phyloP scores from a whole-genome alignment of 805 yeast genomes.

The Lipomyces spencermartinsiae region DNA sequence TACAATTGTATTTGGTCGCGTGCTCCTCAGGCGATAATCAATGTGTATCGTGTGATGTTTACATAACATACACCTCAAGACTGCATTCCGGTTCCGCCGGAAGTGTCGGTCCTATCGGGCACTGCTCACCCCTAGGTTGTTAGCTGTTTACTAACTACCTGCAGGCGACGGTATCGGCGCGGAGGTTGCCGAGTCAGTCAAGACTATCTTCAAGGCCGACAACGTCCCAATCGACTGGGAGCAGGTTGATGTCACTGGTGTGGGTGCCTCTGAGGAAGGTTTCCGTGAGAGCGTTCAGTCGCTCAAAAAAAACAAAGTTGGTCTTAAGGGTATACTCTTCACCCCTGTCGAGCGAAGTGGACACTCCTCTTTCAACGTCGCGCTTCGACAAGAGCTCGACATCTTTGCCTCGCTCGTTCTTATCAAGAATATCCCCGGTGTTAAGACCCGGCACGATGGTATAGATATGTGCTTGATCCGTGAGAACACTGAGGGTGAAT shows the following conservation, averaged over 20 bases:
- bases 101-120: neutral
- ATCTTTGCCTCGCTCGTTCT: slow-evolving; percentile 94
- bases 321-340: slow-evolving; percentile 93
- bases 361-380: slow-evolving; percentile 89
- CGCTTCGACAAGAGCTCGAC: slow-evolving; percentile 93
- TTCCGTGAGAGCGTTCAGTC: slow-evolving; percentile 67
- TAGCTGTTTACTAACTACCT: neutral
- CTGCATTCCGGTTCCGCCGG: neutral
- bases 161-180: slow-evolving; percentile 96
- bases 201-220: slow-evolving; percentile 84
- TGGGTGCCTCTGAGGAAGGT: slow-evolving; percentile 55
- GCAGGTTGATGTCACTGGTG: slow-evolving; percentile 65
- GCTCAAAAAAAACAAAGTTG: slow-evolving; percentile 93
- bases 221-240: slow-evolving; percentile 95
- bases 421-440: slow-evolving; percentile 93
- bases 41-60: neutral
- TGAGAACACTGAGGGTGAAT: slow-evolving; percentile 99
- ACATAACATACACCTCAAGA: neutral
- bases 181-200: slow-evolving; percentile 93
- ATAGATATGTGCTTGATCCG: slow-evolving; percentile 94
- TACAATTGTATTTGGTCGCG: neutral
- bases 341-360: slow-evolving; percentile 83
- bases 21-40: neutral
- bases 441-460: slow-evolving; percentile 83
- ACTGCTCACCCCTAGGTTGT: neutral